Base-by-base conservation (phyloP, 768 basidiomycete species). In the Hemileccinum impolitum region DNA sequence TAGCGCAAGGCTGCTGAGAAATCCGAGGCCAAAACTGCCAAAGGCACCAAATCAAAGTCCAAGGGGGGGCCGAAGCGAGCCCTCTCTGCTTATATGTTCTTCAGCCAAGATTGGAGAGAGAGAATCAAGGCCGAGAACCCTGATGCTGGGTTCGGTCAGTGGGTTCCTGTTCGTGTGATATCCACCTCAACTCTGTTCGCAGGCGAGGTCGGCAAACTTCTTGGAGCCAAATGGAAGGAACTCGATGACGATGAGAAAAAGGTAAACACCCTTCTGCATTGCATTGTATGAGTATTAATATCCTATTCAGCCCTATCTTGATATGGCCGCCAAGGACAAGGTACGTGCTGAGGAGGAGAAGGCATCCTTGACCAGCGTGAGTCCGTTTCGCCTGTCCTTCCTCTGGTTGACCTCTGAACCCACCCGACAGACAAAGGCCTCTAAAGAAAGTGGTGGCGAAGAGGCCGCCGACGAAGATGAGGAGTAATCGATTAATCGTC, bases 21-120 rank as follows among this genome's bases (percentile, higher is more conserved):
- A 72, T 75, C 78, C 19, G 85, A 86, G 60, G 64, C 58, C 8
- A 67, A 67, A 53, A 52, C 54, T 19, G 56, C 76, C 56, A 83
- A 82, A 64, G 68, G 70, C 51, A 82, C 87, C 72, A 92, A 90
- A 72, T 85, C 92, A 67, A 87, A 87, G 69, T 82, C 85, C 39
- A 67, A 67, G 56, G 66, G 67, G 14, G 66, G 65, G 0, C 93
- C 92, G 53, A 96, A 97, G 75, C 84, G 94, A 46, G 88, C 91
- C 0, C 78, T 96, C 39, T 96, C 94, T 26, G 93, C 95, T 35
- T 98, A 96, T 76, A 96, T 98, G 95, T 94, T 94, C 87, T 98
- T 97, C 79, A 85, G 83, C 60, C 90, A 94, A 69, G 94, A 93
- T 70, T 88, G 91, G 90, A 81, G 94, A 65, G 89, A 94, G 72